Percentiles rank a stretch among this genome's conserved stretches.
These are phyloP conservation scores for Takakia lepidozioides DNA, from an alignment of 225 moss, liverwort and hornwort genomes.

Conservation along the genomic window DNA sequence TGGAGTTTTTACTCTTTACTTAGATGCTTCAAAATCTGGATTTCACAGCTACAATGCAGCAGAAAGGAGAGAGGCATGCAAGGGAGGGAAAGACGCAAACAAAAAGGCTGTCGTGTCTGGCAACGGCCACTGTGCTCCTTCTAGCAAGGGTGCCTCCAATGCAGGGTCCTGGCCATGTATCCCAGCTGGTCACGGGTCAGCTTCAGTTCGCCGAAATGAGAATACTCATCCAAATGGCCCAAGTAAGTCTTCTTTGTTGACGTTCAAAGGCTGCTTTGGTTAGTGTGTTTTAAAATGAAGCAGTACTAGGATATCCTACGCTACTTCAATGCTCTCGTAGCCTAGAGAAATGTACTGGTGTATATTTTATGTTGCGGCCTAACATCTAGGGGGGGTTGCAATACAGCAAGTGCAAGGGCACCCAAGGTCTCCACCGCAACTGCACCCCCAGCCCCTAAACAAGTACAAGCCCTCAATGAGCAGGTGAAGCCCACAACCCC, in stretches of 20 bases:
- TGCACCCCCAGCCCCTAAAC: slow-evolving; percentile 44
- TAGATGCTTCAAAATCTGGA: not conserved
- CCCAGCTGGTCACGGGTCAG: slow-evolving; percentile 9
- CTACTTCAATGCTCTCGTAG: no score
- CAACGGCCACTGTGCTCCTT: slow-evolving; percentile 25
- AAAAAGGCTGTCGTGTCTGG: slow-evolving; percentile 51
- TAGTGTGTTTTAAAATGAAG: no score
- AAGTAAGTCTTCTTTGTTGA: no score
- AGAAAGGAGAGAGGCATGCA: slow-evolving; percentile 84
- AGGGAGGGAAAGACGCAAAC: slow-evolving; percentile 96
- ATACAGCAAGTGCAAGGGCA: no score
- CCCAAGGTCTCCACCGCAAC: slow-evolving; percentile 25
- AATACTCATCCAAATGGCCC: slow-evolving; percentile 42
- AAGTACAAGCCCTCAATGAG: slow-evolving; percentile 59
- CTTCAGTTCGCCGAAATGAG: slow-evolving; percentile 35
- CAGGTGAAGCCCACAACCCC: no score
- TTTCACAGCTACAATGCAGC: slow-evolving; percentile 68
- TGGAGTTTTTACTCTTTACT: not conserved
- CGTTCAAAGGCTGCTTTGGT: no score
- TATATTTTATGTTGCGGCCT: no score
- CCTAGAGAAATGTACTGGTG: no score
- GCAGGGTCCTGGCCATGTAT: slow-evolving; percentile 34
- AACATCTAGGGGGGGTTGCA: no score
- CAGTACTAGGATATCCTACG: no score
- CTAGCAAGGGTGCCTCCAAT: slow-evolving; percentile 40